A percentile compares a stretch with the other conserved stretches of the same genome.
These are phyloP conservation scores for Ilex aquifolium DNA, from an alignment of 257 asterid genomes.

Conservation along the genomic window DNA sequence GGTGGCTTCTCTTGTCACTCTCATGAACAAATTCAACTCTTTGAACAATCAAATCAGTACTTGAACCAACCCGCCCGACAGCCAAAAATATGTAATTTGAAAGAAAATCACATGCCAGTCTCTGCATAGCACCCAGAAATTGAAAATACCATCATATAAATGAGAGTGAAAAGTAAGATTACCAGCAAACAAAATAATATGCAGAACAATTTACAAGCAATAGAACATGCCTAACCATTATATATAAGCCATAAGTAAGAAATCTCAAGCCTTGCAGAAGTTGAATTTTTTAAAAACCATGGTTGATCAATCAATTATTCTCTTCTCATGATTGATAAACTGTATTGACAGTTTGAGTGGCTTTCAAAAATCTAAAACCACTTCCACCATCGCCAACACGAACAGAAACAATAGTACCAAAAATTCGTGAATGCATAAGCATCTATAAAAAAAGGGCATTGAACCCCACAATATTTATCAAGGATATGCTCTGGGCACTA, in stretches of 20 bases:
- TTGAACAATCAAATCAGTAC: constrained; percentile 78
- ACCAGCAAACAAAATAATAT: background rate
- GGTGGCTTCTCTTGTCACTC: constrained; percentile 72
- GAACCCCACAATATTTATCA: no score
- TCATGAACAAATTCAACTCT: constrained; percentile 77
- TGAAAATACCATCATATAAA: constrained; percentile 5
- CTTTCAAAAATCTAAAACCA: background rate
- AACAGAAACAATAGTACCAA: background rate
- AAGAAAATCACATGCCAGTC: constrained; percentile 87
- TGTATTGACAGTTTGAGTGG: background rate
- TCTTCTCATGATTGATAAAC: background rate
- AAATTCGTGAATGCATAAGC: no score
- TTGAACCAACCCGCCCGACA: constrained; percentile 90
- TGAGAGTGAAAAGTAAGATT: background rate
- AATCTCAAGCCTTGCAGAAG: background rate
- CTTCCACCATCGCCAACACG: background rate
- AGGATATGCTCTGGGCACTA: no score
- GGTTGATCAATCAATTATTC: background rate
- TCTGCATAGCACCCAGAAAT: constrained; percentile 45
- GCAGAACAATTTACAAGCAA: background rate
- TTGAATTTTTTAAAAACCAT: background rate
- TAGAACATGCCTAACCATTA: background rate
- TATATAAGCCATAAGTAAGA: background rate
- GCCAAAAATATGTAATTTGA: constrained; percentile 77
- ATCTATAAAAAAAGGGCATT: no score